Conservation (phyloP, 2,329 filamentous ascomycete species). For the Podosphaera fusca region DNA sequence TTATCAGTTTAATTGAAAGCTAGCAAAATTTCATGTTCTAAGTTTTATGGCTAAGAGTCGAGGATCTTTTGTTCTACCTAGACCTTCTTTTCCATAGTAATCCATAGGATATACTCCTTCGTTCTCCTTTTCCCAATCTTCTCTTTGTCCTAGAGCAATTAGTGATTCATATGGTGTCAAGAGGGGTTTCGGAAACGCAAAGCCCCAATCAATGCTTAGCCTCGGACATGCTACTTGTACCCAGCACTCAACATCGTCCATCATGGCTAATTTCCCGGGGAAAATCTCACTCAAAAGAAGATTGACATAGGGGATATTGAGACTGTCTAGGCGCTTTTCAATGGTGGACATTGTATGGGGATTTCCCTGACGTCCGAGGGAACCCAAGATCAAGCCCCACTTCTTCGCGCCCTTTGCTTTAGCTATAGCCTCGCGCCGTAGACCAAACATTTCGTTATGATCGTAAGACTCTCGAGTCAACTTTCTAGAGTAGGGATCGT, state of each 20-base stretch:
- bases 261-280: slow-evolving; percentile 79
- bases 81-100: slow-evolving; percentile 79
- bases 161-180: slow-evolving; percentile 90
- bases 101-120: slow-evolving; percentile 81
- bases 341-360: slow-evolving; percentile 78
- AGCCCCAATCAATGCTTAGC: slow-evolving; percentile 95
- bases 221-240: slow-evolving; percentile 95
- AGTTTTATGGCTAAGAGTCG: background rate
- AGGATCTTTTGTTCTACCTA: slow-evolving; percentile 47
- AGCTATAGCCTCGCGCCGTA: slow-evolving; percentile 55
- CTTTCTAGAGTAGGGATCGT: slow-evolving; percentile 85
- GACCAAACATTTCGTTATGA: slow-evolving; percentile 68
- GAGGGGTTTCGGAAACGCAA: slow-evolving; percentile 73
- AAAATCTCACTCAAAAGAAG: slow-evolving; percentile 86
- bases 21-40: too few relatives aligned
- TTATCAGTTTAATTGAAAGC: too few relatives aligned
- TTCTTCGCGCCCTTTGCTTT: slow-evolving; percentile 56
- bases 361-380: slow-evolving; percentile 83
- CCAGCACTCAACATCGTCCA: slow-evolving; percentile 91
- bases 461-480: slow-evolving; percentile 82
- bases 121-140: slow-evolving; percentile 44
- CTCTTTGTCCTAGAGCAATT: slow-evolving; percentile 57
- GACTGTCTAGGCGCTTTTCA: slow-evolving; percentile 47
- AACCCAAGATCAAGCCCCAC: slow-evolving; percentile 89
- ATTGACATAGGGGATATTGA: slow-evolving; percentile 62